Base-by-base conservation (phyloP, 1,139 yeast species). In the Lodderomyces metapsilosis region DNA sequence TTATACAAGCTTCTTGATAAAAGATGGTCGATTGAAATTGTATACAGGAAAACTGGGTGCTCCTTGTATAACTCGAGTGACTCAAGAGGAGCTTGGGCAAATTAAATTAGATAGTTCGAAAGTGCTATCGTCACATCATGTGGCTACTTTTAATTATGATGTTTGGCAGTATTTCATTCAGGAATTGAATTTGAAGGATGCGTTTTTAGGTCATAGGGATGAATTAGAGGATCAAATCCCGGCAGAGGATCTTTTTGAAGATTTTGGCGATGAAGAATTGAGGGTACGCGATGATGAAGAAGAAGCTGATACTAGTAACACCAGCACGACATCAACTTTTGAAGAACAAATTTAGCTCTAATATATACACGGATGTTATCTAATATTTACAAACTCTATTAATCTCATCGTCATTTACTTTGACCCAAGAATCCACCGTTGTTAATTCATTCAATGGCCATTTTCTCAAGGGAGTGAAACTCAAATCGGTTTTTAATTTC, bases 1-100 rank as follows among this genome's bases (percentile, higher is more conserved):
- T 56, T 86, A 83, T 55, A 74, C 87, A 1, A 85, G 95, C 58
- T 89, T 89, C 55, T 65, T 91, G 38, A 76, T 88, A 4, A 78
- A 82, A 53, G 95, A 87, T 53, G 91, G 88, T 1, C 78, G 73
- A 51, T 60, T 88, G 23, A 65, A 69, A 32, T 53, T 88, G 28
- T 74, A 62, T n/a, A 16, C 30, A 11, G 62, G 61, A 33, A 71
- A 68, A 2, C 66, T 75, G 33, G 86, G 63, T 3, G 51, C 60
- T 18, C 76, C 76, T 0, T 58, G 59, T 49, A 54, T 72, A 1
- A 44, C 50, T 21, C 45, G 46, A 18, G 62, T 54, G 1, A 40
- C 48, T 4, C 49, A 51, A 5, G 42, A 48, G 22, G 59, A 55
- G 36, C 30, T 46, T 13, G 45, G 40, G 25, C 41, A 44, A 13